Evolutionary conservation across 495 filamentous ascomycete species (phyloP), one percentile per base, ranked within the genome.

Genomic region (Lasiosphaeria miniovina): DNA sequence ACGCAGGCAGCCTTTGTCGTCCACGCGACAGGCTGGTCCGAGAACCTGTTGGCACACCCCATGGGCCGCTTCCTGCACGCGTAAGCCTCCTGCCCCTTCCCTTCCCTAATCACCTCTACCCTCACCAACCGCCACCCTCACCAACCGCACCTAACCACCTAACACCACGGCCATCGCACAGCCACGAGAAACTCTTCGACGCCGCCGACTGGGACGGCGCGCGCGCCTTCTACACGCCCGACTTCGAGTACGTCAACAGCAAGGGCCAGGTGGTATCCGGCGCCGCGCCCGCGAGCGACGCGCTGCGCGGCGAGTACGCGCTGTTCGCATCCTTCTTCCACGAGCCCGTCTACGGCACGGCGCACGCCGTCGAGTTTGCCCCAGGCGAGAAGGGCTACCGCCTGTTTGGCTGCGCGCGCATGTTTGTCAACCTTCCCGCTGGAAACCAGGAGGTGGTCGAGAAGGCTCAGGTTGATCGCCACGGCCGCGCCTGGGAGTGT

Each of bases 401-500:
- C 15, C 36, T 54, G 14, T n/a, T 54, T 24, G 52, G 52, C 35
- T 54, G 14, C 34, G 52, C 52, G 36, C 14, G 38, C 34, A 54
- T 43, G 36, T 54, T 41, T 41, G 52, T 54, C 35, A 43, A 54
- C 36, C 52, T 54, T n/a, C 52, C 52, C 36, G 38, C 38, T 4
- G 43, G 43, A 46, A n/a, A 46, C 4, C 12, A 11, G 12, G 12
- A 41, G 7, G 38, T 7, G 8, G 38, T 14, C n/a, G 36, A 54
- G 33, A 54, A 41, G 52, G 43, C 15, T 35, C 36, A 54, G 3
- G 36, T 17, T 38, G 52, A 54, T 24, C 11, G 40, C 10, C 52
- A 54, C 3, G 52, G 52, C n/a, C 52, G 52, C 12, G 35, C 17
- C 14, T 54, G 52, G 52, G 52, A 54, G 33, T 54, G 52, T 38